A percentile compares a stretch with the other conserved stretches of the same genome.
phyloP scores from a whole-genome alignment of 768 basidiomycete species.

The Collybia mongolica region DNA sequence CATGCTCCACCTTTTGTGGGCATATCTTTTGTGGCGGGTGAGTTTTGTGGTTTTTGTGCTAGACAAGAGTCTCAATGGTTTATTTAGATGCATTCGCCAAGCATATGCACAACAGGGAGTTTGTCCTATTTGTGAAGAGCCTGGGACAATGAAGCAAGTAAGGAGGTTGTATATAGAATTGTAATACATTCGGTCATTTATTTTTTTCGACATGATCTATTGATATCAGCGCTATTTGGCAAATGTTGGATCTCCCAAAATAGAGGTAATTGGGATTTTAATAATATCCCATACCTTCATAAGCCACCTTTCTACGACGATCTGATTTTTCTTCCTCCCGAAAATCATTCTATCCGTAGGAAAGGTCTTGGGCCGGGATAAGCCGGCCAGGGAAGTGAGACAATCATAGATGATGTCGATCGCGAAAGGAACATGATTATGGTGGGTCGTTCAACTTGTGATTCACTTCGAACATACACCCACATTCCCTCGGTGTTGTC shows the following conservation, averaged over 20 bases:
- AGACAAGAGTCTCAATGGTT: background rate
- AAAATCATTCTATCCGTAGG: too few relatives aligned
- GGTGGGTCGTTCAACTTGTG: too few relatives aligned
- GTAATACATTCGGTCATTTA: background rate
- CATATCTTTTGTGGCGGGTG: background rate
- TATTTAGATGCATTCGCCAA: background rate
- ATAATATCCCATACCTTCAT: too few relatives aligned
- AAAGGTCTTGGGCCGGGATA: background rate
- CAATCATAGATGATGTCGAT: too few relatives aligned
- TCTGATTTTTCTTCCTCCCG: too few relatives aligned
- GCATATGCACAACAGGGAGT: background rate
- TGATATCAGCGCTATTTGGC: background rate
- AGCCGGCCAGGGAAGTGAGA: background rate
- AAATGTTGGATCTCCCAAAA: too few relatives aligned
- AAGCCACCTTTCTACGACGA: too few relatives aligned
- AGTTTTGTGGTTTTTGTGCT: background rate
- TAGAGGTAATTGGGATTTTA: too few relatives aligned
- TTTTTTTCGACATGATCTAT: background rate
- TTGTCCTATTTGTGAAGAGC: background rate
- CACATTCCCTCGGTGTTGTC: too few relatives aligned
- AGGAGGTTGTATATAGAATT: background rate
- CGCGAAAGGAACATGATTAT: too few relatives aligned
- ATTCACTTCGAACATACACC: too few relatives aligned
- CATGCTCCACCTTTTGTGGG: background rate
- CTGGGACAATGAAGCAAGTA: background rate